phyloP scores from a whole-genome alignment of 768 basidiomycete species.

The Mycena haematopus region DNA sequence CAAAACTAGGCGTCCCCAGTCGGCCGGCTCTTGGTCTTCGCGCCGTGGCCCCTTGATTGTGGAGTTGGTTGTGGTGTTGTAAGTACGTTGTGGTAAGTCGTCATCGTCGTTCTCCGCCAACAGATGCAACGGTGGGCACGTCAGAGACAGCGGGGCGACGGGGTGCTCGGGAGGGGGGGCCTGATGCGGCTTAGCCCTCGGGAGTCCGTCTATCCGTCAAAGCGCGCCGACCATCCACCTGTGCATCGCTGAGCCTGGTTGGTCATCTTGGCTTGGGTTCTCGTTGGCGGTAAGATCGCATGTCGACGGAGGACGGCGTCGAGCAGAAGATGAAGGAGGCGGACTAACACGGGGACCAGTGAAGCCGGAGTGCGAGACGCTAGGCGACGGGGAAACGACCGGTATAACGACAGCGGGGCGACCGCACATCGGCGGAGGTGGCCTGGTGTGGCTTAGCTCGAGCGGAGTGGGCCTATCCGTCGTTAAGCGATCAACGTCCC shows the following conservation, averaged over 20 bases:
- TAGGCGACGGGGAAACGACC: neutral
- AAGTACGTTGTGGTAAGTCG: neutral
- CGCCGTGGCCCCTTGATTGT: neutral
- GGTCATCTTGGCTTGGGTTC: neutral
- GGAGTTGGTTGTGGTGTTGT: neutral
- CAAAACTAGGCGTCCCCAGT: no score
- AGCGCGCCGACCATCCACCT: no score
- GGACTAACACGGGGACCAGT: neutral
- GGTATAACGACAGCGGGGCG: neutral
- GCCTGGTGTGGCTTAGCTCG: neutral
- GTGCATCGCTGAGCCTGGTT: no score
- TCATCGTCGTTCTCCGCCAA: constrained; percentile 3
- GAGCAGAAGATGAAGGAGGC: neutral
- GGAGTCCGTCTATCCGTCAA: no score
- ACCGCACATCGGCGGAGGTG: neutral
- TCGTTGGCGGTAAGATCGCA: no score
- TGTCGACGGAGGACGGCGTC: no score
- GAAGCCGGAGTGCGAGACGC: neutral
- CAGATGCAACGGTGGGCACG: neutral
- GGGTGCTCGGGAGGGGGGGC: neutral
- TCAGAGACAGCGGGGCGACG: constrained; percentile 2
- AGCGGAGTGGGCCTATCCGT: neutral
- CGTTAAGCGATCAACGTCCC: neutral
- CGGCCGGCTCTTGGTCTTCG: no score
- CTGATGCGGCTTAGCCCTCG: neutral